Evolutionary conservation across 2,329 filamentous ascomycete species (phyloP).

Genomic region (Neopestalotiopsis sp.): DNA sequence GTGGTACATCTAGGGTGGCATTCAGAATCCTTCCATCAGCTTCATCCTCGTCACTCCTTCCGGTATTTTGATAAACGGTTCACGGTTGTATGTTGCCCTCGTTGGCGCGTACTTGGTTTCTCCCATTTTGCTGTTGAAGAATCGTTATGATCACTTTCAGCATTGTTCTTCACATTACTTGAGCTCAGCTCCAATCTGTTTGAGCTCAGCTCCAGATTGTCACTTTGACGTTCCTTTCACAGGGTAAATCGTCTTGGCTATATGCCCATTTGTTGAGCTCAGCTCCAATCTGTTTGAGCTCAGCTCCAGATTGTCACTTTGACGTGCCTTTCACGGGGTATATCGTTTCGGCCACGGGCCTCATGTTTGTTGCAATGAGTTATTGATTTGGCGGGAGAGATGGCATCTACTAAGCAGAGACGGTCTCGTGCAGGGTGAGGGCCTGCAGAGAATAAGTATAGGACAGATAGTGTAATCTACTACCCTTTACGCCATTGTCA

Average conservation of each 20-base stretch:
- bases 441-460: not conserved
- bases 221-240: not conserved
- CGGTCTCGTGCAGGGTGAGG: not conserved
- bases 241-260: not conserved
- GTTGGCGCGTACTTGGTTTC: conserved; percentile 8
- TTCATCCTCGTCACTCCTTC: conserved; percentile 15
- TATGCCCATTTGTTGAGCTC: not conserved
- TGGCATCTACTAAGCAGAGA: not conserved
- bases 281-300: not conserved
- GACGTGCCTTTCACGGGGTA: not conserved
- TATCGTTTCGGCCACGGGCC: not conserved
- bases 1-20: conserved; percentile 48
- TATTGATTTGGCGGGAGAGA: not conserved
- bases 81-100: conserved; percentile 21
- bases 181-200: not conserved
- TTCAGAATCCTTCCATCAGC: not conserved
- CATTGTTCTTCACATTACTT: not conserved
- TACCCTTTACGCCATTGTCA: not conserved
- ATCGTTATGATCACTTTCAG: not conserved
- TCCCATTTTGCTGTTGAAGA: not conserved
- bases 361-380: not conserved
- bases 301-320: not conserved
- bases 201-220: not conserved
- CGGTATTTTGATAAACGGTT: conserved; percentile 28
- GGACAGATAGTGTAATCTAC: not conserved